Percentiles rank a stretch among this genome's conserved stretches.
These are phyloP conservation scores for Microcos paniculata DNA, from an alignment of 345 rosid genomes.

Conservation along the genomic window DNA sequence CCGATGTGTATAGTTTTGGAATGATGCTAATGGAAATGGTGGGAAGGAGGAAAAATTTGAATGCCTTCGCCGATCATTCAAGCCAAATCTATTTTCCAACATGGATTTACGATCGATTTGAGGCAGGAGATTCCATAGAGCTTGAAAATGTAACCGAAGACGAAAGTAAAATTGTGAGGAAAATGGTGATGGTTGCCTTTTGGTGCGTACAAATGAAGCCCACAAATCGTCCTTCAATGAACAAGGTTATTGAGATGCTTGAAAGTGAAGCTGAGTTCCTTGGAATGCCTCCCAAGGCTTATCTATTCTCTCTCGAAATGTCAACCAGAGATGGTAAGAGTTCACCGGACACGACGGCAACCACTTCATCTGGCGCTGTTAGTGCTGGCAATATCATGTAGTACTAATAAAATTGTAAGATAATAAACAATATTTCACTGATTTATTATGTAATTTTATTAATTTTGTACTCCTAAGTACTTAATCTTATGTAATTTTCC, in stretches of 20 bases:
- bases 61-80: not conserved
- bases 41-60: not conserved
- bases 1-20: not conserved
- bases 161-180: conserved; percentile 4
- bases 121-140: not conserved
- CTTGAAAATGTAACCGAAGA: not conserved
- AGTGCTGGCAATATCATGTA: not conserved
- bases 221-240: not conserved
- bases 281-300: not conserved
- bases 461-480: too few species aligned
- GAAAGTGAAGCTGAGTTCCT: not conserved
- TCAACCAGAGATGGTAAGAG: not conserved
- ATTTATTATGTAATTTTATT: too few species aligned
- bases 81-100: conserved; percentile 17
- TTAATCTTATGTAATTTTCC: too few species aligned
- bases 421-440: not conserved
- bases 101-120: conserved; percentile 12
- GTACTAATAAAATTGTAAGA: not conserved
- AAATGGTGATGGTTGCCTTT: conserved; percentile 11
- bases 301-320: not conserved
- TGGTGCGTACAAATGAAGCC: conserved; percentile 14
- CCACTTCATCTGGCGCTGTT: not conserved
- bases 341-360: not conserved
- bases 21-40: conserved; percentile 13
- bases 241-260: not conserved